Evolutionary conservation across 1,284 basidiomycete species (phyloP).

Genomic region (Austroboletus olivaceoglutinosus): DNA sequence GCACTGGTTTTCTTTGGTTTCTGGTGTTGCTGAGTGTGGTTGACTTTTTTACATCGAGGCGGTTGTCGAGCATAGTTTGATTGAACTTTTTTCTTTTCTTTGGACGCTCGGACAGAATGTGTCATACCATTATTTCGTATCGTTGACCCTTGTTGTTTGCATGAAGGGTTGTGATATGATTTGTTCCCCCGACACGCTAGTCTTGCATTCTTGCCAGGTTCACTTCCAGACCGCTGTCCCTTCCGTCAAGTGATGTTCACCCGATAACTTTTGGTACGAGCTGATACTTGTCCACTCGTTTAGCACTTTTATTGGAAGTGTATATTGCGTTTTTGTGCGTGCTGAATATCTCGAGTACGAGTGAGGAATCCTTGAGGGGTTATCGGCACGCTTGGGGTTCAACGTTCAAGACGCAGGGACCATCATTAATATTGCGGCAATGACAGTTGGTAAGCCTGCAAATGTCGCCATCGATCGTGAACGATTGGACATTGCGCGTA

Average conservation of each 20-base stretch:
- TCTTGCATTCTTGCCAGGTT: constrained; percentile 1
- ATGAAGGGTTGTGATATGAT: neutral
- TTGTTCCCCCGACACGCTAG: neutral
- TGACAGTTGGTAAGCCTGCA: too few relatives aligned
- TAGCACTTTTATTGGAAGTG: neutral
- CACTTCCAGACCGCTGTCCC: neutral
- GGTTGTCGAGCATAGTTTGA: neutral
- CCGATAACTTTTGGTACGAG: neutral
- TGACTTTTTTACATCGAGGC: constrained; percentile 7
- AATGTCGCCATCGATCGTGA: too few relatives aligned
- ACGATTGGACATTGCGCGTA: too few relatives aligned
- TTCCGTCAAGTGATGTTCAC: neutral
- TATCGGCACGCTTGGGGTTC: too few relatives aligned
- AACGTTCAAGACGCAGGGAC: too few relatives aligned
- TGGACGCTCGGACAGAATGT: constrained; percentile 16
- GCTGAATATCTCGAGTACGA: neutral
- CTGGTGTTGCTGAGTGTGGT: constrained; percentile 1
- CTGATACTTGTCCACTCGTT: constrained; percentile 6
- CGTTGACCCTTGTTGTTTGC: neutral
- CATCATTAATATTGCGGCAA: too few relatives aligned
- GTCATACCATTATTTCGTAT: constrained; percentile 5
- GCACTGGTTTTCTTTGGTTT: constrained; percentile 14
- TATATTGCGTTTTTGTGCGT: neutral
- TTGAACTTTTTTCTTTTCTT: constrained; percentile 1
- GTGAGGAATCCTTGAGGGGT: too few relatives aligned